Evolutionary conservation across 208 protist genomes (phyloP), one percentile per base, ranked within the genome.

Genomic region (Naegleria gruberi): DNA sequence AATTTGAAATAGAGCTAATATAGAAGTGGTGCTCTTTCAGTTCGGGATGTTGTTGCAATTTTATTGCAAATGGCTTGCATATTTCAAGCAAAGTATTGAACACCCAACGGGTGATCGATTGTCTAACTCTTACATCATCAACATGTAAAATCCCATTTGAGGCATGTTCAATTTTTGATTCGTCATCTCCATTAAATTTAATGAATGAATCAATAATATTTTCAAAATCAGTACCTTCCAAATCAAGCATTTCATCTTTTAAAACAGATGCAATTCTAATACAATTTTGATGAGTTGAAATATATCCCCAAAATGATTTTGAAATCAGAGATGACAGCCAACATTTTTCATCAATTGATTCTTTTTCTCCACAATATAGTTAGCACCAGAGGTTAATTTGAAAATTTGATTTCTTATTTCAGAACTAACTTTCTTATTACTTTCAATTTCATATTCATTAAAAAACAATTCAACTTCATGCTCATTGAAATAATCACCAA

Each of bases 391-490:
- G 5, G 82, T 86, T 6, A 44, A 0, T 2, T 30, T 37, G 30
- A 37, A 86, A 15, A 86, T 86, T 34, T 86, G 17, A 4, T 86
- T 51, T 51, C 23, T 86, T 45, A 86, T 86, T 30, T 86, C 82
- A 23, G 4, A 2, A 26, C 23, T 37, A 51, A 51, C 42, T 37
- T 51, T 86, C 5, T 19, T 37, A 17, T 51, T 45, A 51, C 42
- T 37, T 51, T 86, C 7, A 40, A 44, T 23, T 44, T 83, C 77
- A 44, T 45, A 83, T 44, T 83, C 34, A 23, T 44, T 37, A 40
- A 83, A 83, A 8, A 83, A 37, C 23, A 26, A 7, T 26, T 86
- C 12, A 4, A 51, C 37, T 51, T 86, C 82, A 10, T 86, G 42
- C 7, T 15, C 3, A 37, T 37, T 86, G 34, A 86, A 86, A 37